Conservation (phyloP, 768 basidiomycete genomes). For the Russula virescens region DNA sequence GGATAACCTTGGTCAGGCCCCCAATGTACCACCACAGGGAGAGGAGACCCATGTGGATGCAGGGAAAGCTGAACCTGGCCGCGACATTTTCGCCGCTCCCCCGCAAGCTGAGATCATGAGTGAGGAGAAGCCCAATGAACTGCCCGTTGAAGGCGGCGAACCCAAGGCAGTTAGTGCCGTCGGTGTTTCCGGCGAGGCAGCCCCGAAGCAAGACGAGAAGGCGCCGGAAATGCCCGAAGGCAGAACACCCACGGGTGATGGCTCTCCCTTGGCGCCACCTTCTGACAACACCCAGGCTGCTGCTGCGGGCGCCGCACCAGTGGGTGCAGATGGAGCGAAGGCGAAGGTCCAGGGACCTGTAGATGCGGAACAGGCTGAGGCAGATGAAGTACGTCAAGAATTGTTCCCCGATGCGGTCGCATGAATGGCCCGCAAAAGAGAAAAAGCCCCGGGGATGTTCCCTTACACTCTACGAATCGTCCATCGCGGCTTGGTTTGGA, state of each 20-base stretch:
- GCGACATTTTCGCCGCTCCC: slow-evolving; percentile 60
- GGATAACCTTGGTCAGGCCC: slow-evolving; percentile 32
- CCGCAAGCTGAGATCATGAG: slow-evolving; percentile 47
- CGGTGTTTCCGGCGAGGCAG: background rate
- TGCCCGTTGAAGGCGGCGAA: slow-evolving; percentile 4
- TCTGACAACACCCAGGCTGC: background rate
- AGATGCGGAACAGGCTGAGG: slow-evolving; percentile 33
- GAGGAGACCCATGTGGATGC: slow-evolving; percentile 38
- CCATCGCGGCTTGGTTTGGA: background rate
- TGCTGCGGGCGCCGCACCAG: background rate
- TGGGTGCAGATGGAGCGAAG: background rate
- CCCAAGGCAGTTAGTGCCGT: slow-evolving; percentile 12
- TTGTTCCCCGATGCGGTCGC: slow-evolving; percentile 32
- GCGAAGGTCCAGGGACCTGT: slow-evolving; percentile 28
- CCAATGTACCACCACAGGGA: slow-evolving; percentile 20
- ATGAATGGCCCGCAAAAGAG: background rate
- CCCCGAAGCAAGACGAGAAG: slow-evolving; percentile 2
- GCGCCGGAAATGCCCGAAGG: background rate
- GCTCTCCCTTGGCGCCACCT: background rate
- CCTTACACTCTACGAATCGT: background rate
- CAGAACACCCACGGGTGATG: background rate
- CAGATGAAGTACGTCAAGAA: slow-evolving; percentile 34
- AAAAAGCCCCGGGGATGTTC: background rate
- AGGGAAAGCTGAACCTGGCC: slow-evolving; percentile 65
- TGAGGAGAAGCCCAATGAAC: slow-evolving; percentile 20